These are phyloP conservation scores for Thelephora aurantiotincta DNA, from an alignment of 768 basidiomycete species.

Conservation along the genomic window DNA sequence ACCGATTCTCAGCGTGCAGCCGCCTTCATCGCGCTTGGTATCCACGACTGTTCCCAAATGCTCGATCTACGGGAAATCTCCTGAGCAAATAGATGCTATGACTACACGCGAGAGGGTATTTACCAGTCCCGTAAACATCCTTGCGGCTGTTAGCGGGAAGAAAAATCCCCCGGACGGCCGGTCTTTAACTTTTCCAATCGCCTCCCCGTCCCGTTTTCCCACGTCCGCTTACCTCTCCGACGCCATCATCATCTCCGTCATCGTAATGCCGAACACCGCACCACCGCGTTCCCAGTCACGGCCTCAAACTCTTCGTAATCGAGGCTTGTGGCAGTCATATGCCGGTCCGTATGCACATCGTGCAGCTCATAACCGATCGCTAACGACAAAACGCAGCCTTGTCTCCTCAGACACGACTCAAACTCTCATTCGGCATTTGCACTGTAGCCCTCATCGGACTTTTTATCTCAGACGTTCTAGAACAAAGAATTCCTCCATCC, in stretches of 20 bases:
- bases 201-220: neutral
- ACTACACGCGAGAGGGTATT: slow-evolving; percentile 12
- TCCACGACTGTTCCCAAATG: slow-evolving; percentile 65
- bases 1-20: slow-evolving; percentile 72
- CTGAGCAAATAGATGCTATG: slow-evolving; percentile 3
- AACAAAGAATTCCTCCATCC: slow-evolving; percentile 12
- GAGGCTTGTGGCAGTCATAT: slow-evolving; percentile 30
- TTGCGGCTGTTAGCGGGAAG: slow-evolving; percentile 5
- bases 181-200: neutral
- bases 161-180: neutral
- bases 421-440: slow-evolving; percentile 18
- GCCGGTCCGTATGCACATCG: slow-evolving; percentile 17
- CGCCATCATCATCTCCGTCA: neutral
- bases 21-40: slow-evolving; percentile 50
- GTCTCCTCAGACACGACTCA: slow-evolving; percentile 19
- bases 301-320: slow-evolving; percentile 10
- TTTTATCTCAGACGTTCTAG: slow-evolving; percentile 17
- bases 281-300: slow-evolving; percentile 3
- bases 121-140: slow-evolving; percentile 75
- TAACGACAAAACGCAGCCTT: slow-evolving; percentile 10
- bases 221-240: neutral
- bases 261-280: neutral
- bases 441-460: slow-evolving; percentile 17
- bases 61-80: slow-evolving; percentile 51
- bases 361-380: neutral